A percentile compares a stretch with the other conserved stretches of the same genome.
phyloP scores from a whole-genome alignment of 1,139 yeast genomes.

The Zygosaccharomyces pseudobailii region DNA sequence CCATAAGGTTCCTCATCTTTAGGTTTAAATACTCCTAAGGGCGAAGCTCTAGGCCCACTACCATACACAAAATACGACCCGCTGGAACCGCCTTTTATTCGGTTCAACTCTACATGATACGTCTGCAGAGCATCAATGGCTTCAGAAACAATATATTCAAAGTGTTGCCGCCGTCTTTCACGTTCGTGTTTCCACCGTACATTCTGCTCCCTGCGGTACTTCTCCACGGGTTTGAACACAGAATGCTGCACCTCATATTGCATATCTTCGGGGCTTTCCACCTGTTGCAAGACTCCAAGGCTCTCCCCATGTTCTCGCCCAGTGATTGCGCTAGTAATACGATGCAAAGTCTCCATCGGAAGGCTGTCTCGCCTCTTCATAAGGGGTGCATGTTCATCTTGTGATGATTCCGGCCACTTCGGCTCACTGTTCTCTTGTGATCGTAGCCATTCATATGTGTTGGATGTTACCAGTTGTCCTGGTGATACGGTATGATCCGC shows the following conservation, averaged over 20 bases:
- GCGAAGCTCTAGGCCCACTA: conserved; percentile 13
- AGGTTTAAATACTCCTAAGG: conserved; percentile 66
- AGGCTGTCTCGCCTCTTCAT: background rate
- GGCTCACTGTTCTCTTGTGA: conserved; percentile 7
- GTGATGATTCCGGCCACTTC: background rate
- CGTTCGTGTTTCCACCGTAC: background rate
- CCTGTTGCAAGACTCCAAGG: conserved; percentile 4
- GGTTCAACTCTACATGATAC: conserved; percentile 41
- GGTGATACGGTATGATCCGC: conserved; percentile 12
- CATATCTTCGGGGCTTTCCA: conserved; percentile 1
- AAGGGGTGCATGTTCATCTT: background rate
- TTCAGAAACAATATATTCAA: conserved; percentile 38
- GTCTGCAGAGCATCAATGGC: conserved; percentile 42
- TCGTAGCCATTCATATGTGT: conserved; percentile 23
- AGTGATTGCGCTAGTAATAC: conserved; percentile 4
- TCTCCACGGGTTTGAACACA: conserved; percentile 44
- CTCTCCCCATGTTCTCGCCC: background rate
- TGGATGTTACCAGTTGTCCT: conserved; percentile 17
- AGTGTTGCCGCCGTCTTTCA: conserved; percentile 23
- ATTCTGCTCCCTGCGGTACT: conserved; percentile 6
- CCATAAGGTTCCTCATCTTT: conserved; percentile 83
- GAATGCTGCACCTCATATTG: conserved; percentile 45
- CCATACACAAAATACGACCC: conserved; percentile 63
- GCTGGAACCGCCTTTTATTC: conserved; percentile 64
- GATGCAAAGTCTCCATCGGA: background rate